Conservation (phyloP, 2,329 filamentous ascomycete species). For the Paraphoma chrysanthemicola region DNA sequence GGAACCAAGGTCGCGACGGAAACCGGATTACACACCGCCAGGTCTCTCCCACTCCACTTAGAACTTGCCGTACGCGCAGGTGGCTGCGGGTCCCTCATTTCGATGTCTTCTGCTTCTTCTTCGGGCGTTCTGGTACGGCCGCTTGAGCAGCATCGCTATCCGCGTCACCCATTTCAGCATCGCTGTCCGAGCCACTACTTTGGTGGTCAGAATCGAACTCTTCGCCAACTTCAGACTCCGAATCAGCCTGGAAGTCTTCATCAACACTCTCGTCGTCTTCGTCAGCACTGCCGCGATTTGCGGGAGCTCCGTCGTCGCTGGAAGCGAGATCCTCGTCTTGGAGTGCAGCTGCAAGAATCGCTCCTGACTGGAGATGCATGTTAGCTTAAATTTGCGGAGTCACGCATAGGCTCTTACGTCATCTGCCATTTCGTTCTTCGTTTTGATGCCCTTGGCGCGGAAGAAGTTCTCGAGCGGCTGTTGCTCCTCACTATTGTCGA, state of each 20-base stretch:
- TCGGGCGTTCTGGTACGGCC: conserved; percentile 63
- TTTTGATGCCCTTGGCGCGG: conserved; percentile 90
- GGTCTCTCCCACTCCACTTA: conserved; percentile 13
- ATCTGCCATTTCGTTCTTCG: conserved; percentile 98
- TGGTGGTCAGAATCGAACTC: conserved; percentile 94
- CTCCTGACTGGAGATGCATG: conserved; percentile 53
- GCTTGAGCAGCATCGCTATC: conserved; percentile 59
- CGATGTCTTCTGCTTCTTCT: conserved; percentile 68
- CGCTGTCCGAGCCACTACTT: conserved; percentile 76
- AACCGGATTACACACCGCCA: conserved; percentile 29
- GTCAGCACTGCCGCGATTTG: conserved; percentile 88
- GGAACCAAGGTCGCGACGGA: conserved; percentile 29
- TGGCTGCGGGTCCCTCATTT: conserved; percentile 26
- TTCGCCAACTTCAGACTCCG: conserved; percentile 93
- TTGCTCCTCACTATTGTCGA: conserved; percentile 75
- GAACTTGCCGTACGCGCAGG: not conserved
- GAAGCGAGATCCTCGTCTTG: conserved; percentile 82
- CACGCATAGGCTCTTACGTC: conserved; percentile 67
- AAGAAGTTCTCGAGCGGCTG: conserved; percentile 97
- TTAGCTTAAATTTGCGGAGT: conserved; percentile 26
- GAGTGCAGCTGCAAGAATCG: conserved; percentile 78
- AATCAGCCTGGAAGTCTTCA: conserved; percentile 93
- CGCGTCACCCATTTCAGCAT: conserved; percentile 69
- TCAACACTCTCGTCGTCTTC: conserved; percentile 96
- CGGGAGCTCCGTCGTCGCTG: conserved; percentile 75